These are phyloP conservation scores for Mycosphaerella sp. DNA, from an alignment of 2,329 filamentous ascomycete genomes.

Conservation along the genomic window DNA sequence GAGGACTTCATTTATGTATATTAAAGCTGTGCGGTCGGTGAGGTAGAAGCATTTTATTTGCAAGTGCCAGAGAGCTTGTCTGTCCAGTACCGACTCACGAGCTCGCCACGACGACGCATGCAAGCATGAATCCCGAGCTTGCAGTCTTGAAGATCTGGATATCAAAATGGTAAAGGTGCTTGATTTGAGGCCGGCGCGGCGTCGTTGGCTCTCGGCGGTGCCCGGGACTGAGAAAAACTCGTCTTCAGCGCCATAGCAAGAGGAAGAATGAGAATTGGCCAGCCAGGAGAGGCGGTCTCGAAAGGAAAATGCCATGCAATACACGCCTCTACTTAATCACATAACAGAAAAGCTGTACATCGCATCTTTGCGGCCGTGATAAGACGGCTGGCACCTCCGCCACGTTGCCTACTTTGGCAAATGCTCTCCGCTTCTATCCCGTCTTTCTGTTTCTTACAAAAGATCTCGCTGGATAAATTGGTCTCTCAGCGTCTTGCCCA, in stretches of 20 bases:
- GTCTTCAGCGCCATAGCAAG: too few relatives aligned
- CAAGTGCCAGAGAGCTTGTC: too few relatives aligned
- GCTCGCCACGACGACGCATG: too few relatives aligned
- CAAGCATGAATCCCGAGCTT: too few relatives aligned
- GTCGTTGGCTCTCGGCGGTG: neutral
- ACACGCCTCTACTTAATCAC: conserved; percentile 15
- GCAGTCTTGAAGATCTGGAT: too few relatives aligned
- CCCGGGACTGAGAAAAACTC: neutral
- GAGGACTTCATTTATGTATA: conserved; percentile 3
- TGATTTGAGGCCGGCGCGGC: too few relatives aligned
- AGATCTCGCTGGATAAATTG: conserved; percentile 96
- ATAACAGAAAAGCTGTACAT: conserved; percentile 10
- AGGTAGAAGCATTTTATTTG: neutral
- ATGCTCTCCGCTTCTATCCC: conserved; percentile 1
- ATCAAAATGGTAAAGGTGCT: too few relatives aligned
- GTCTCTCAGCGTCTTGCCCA: conserved; percentile 89
- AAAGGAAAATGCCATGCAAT: conserved; percentile 5
- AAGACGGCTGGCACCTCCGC: neutral
- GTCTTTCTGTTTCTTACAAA: conserved; percentile 53
- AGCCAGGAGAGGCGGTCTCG: neutral
- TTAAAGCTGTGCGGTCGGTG: neutral
- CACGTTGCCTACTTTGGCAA: neutral
- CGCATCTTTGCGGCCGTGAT: conserved; percentile 2
- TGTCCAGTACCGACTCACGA: too few relatives aligned
- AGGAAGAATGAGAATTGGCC: too few relatives aligned